Percentiles rank a stretch among this genome's conserved stretches.
Evolutionary conservation across 768 basidiomycete genomes (phyloP).

Genomic region (Tricholoma flavovirens): DNA sequence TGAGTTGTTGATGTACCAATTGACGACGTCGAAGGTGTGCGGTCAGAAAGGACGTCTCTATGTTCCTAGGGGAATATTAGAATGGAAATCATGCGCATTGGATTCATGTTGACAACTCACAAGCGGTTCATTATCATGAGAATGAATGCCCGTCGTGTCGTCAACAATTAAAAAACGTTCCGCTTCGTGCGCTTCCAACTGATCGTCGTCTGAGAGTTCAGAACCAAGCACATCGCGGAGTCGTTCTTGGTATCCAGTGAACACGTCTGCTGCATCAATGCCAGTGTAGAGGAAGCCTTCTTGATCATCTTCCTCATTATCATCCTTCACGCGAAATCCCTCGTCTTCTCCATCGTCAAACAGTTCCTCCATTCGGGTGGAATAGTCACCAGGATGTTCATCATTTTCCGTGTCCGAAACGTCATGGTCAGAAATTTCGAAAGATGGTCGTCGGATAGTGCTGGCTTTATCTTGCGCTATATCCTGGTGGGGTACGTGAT

Average conservation of each 20-base stretch:
- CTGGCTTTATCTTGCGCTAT: conserved; percentile 17
- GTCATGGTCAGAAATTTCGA: conserved; percentile 36
- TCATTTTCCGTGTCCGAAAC: conserved; percentile 35
- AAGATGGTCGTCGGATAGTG: conserved; percentile 18
- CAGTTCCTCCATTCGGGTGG: conserved; percentile 64
- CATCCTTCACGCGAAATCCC: conserved; percentile 25
- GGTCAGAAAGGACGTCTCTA: conserved; percentile 30
- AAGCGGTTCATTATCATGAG: conserved; percentile 21
- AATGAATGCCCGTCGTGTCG: conserved; percentile 21
- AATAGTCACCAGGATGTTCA: conserved; percentile 50
- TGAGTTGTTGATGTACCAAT: conserved; percentile 33
- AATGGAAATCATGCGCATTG: not conserved
- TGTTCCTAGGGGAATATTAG: conserved; percentile 20
- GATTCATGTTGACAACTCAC: conserved; percentile 16
- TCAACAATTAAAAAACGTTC: conserved; percentile 41
- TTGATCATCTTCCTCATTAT: conserved; percentile 51
- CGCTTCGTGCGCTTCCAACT: conserved; percentile 35
- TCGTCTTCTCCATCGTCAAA: conserved; percentile 38
- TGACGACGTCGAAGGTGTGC: conserved; percentile 34
- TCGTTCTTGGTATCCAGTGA: conserved; percentile 58
- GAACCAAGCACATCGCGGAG: conserved; percentile 68
- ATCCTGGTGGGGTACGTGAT: not conserved
- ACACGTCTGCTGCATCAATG: conserved; percentile 46
- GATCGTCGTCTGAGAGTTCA: conserved; percentile 48
- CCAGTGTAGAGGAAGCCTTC: conserved; percentile 73